Conservation (phyloP, 495 filamentous ascomycete species). For the Trichocladium antarcticum region DNA sequence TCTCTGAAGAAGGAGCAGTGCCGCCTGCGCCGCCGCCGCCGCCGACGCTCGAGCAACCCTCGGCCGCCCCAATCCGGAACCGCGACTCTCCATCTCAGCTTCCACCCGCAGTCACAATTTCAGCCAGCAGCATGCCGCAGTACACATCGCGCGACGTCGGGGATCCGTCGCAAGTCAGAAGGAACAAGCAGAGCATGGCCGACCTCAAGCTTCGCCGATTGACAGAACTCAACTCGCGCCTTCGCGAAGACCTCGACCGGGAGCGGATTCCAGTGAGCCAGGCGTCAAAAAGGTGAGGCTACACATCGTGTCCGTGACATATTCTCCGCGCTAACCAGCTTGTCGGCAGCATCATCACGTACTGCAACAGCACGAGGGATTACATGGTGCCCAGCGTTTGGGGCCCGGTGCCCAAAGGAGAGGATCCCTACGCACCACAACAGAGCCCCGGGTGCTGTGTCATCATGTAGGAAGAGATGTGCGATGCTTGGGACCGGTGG, state of each 20-base stretch:
- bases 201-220: slow-evolving; percentile 92
- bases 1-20: not conserved
- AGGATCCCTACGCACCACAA: slow-evolving; percentile 94
- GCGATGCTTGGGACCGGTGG: not conserved
- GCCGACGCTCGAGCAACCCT: not conserved
- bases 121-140: slow-evolving; percentile 37
- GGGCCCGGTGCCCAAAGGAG: slow-evolving; percentile 84
- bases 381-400: slow-evolving; percentile 98
- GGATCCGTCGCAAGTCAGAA: slow-evolving; percentile 63
- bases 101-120: not conserved
- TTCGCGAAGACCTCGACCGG: slow-evolving; percentile 89
- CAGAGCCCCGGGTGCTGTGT: slow-evolving; percentile 83
- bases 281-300: slow-evolving; percentile 71
- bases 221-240: slow-evolving; percentile 87
- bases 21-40: slow-evolving; percentile 2
- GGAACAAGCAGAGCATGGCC: slow-evolving; percentile 98
- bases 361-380: slow-evolving; percentile 92
- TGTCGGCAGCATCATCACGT: slow-evolving; percentile 70
- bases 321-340: not conserved
- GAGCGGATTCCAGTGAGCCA: slow-evolving; percentile 91
- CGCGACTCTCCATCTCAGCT: not conserved
- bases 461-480: slow-evolving; percentile 56
- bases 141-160: slow-evolving; percentile 47
- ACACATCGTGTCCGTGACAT: not conserved
- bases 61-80: not conserved